Evolutionary conservation across 1,139 yeast species (phyloP).

Genomic region (Yamadazyma pseudoaaseri): DNA sequence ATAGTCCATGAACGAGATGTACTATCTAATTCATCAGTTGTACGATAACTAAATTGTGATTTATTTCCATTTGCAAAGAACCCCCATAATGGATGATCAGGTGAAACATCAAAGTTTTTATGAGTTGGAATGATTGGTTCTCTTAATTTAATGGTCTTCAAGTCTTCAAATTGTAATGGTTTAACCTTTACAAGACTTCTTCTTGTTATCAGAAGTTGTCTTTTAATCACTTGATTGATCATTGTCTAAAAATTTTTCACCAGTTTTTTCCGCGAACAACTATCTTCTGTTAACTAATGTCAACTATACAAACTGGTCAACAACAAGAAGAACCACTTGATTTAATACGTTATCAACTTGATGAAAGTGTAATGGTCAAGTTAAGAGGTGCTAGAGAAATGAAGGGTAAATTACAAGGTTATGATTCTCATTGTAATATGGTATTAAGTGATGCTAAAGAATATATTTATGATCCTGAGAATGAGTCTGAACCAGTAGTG

Average conservation of each 20-base stretch:
- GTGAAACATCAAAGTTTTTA: conserved; percentile 67
- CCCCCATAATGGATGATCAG: conserved; percentile 94
- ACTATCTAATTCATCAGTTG: conserved; percentile 53
- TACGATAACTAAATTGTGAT: conserved; percentile 55
- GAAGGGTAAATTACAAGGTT: conserved; percentile 88
- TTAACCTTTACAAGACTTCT: conserved; percentile 21
- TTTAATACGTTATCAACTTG: conserved; percentile 79
- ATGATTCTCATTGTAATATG: conserved; percentile 95
- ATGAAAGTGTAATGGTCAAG: conserved; percentile 84
- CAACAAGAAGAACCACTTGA: conserved; percentile 72
- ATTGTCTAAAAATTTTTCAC: conserved; percentile 5
- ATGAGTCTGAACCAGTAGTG: conserved; percentile 42
- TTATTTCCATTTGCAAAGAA: conserved; percentile 64
- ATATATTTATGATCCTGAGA: conserved; percentile 62
- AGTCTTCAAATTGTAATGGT: conserved; percentile 28
- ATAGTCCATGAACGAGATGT: conserved; percentile 81
- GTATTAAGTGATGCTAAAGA: conserved; percentile 93
- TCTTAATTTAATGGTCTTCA: conserved; percentile 48
- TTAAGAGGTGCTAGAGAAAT: conserved; percentile 95
- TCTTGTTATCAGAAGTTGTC: conserved; percentile 21
- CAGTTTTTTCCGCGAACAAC: background rate
- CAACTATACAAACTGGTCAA: conserved; percentile 31
- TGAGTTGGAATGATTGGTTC: conserved; percentile 88
- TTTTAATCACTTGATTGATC: conserved; percentile 9
- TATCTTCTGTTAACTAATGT: conserved; percentile 21